These are phyloP conservation scores for Nakaseomyces glabratus DNA, from an alignment of 1,139 yeast genomes.

Conservation along the genomic window DNA sequence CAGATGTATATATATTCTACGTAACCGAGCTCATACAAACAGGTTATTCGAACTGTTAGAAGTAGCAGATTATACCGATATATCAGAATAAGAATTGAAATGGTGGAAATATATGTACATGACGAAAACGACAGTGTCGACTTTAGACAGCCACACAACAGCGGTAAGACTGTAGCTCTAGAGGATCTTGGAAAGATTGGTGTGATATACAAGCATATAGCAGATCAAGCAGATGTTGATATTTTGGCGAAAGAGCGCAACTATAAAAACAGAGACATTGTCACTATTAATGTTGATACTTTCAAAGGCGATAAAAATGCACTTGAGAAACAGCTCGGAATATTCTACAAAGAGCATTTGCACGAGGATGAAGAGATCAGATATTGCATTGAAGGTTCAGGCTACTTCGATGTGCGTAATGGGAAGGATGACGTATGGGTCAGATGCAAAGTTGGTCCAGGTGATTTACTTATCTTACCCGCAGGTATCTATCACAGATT, in stretches of 20 bases:
- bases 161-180: slow-evolving; percentile 48
- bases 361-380: slow-evolving; percentile 98
- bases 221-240: slow-evolving; percentile 50
- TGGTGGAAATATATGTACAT: slow-evolving; percentile 54
- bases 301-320: slow-evolving; percentile 56
- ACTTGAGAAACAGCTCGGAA: slow-evolving; percentile 55
- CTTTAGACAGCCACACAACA: slow-evolving; percentile 67
- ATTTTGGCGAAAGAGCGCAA: slow-evolving; percentile 55
- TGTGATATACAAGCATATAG: slow-evolving; percentile 54
- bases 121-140: slow-evolving; percentile 54
- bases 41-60: no score
- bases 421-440: slow-evolving; percentile 65
- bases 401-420: slow-evolving; percentile 82
- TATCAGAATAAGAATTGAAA: no score
- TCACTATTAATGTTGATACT: slow-evolving; percentile 50
- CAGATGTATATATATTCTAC: no score
- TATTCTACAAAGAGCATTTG: slow-evolving; percentile 76
- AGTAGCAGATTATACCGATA: no score
- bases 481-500: slow-evolving; percentile 92
- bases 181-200: slow-evolving; percentile 53
- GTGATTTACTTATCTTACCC: slow-evolving; percentile 71
- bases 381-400: slow-evolving; percentile 80
- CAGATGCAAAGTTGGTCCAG: slow-evolving; percentile 51
- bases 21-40: no score
- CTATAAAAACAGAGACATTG: slow-evolving; percentile 73